phyloP scores from a whole-genome alignment of 2,329 filamentous ascomycete species.

The Talaromyces sp. region DNA sequence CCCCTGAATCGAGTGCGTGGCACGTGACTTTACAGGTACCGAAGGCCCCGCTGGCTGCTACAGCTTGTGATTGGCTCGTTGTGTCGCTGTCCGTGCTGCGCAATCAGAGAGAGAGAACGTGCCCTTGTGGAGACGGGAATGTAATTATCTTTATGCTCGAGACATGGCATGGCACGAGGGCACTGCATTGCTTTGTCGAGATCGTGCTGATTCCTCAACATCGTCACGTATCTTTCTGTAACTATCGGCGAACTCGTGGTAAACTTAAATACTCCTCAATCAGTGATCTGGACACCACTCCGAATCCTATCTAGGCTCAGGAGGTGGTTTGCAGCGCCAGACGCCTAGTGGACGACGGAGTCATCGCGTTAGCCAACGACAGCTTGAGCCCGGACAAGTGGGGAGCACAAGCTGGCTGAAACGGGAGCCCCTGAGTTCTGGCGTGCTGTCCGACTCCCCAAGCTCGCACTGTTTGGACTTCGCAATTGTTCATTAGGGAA shows the following conservation, averaged over 20 bases:
- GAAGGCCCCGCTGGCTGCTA: background rate
- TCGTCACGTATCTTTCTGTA: background rate
- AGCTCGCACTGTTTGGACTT: background rate
- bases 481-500: background rate
- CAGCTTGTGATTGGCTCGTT: background rate
- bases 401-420: conserved; percentile 15
- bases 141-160: background rate
- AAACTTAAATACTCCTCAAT: background rate
- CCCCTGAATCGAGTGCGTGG: background rate
- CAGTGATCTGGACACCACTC: background rate
- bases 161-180: background rate
- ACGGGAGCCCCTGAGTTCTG: conserved; percentile 19
- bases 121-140: background rate
- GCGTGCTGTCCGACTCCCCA: background rate
- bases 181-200: background rate
- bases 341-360: conserved; percentile 18
- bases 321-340: conserved; percentile 11
- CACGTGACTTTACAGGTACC: background rate
- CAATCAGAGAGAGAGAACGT: background rate
- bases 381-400: conserved; percentile 8
- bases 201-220: background rate
- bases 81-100: background rate
- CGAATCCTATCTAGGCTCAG: background rate
- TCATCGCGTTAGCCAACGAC: conserved; percentile 16
- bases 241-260: background rate